Conservation (phyloP, 2,329 filamentous ascomycete species). For the Neodidymelliopsis sp. region DNA sequence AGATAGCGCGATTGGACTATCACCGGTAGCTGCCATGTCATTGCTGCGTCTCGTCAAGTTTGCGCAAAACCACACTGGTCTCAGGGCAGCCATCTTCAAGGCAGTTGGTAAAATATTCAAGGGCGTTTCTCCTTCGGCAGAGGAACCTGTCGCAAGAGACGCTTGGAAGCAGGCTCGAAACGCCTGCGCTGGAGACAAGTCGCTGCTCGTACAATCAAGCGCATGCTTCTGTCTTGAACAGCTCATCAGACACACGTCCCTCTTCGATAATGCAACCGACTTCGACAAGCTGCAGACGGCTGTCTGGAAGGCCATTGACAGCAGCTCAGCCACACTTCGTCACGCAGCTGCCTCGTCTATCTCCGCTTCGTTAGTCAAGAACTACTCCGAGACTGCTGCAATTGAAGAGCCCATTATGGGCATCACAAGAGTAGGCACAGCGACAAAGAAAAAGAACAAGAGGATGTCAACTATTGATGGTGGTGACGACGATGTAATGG, state of each 20-base stretch:
- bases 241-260: conserved; percentile 74
- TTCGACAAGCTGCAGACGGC: conserved; percentile 87
- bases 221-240: conserved; percentile 81
- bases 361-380: conserved; percentile 82
- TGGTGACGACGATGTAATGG: conserved; percentile 75
- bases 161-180: conserved; percentile 91
- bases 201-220: conserved; percentile 77
- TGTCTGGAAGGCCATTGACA: conserved; percentile 88
- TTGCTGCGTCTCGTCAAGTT: conserved; percentile 82
- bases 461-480: conserved; percentile 69
- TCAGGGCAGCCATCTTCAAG: conserved; percentile 79
- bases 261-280: conserved; percentile 87
- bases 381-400: conserved; percentile 68
- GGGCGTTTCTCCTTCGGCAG: conserved; percentile 78
- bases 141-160: conserved; percentile 85
- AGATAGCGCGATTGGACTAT: conserved; percentile 87
- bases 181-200: conserved; percentile 80
- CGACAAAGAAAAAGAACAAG: conserved; percentile 74
- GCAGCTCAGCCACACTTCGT: conserved; percentile 74
- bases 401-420: conserved; percentile 51
- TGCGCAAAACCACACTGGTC: conserved; percentile 79
- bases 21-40: conserved; percentile 74
- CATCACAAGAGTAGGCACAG: conserved; percentile 54
- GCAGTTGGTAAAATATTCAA: conserved; percentile 77
- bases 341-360: conserved; percentile 88